Evolutionary conservation across 176 grass and related monocot species (phyloP), one percentile per base, ranked within the genome.

Genomic region (Oryza longistaminata): DNA sequence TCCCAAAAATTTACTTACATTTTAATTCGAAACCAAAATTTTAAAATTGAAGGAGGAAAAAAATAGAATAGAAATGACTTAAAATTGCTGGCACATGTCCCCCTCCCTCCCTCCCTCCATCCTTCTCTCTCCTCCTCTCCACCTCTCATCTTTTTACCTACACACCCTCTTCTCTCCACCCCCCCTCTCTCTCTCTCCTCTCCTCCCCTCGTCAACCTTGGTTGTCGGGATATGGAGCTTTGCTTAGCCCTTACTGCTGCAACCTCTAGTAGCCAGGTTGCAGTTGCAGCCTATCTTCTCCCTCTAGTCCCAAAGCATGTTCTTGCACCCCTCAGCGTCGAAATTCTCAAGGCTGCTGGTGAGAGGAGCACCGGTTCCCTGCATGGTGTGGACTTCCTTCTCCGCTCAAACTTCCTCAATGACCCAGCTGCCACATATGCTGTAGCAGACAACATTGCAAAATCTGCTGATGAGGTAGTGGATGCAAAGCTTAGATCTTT

Each of bases 141-240:
- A 17, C 50, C 5, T 62, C 58, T 61, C 55, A 8, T 16, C 16
- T 55, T 55, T 55, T 19, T 55, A 49, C 46, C 13, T 15, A 49
- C 13, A 49, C 46, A 15, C 46, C 46, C 45, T 48, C 45, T 7
- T 39, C 39, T 2, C 4, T 6, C 15, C 17, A 13, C 53, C 53
- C n/a, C 55, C 55, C 22, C 55, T 19, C 21, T 61, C 19, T 61
- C 55, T 49, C 46, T 49, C 46, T 13, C 1, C 35, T 37, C 4
- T n/a, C 15, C 46, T 49, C 35, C 35, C 1, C 4, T 37, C 24
- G 93, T 94, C 3, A 87, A 87, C 75, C 91, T 83, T 22, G 96
- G 96, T 21, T 99, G 93, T 69, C 89, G 88, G 50, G 96, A 99
- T 76, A 96, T 96, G 96, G 96, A 99, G 78, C 91, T 99, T 43